Conservation (phyloP, 139 green algal genomes). For the Spirogloea muscicola region DNA sequence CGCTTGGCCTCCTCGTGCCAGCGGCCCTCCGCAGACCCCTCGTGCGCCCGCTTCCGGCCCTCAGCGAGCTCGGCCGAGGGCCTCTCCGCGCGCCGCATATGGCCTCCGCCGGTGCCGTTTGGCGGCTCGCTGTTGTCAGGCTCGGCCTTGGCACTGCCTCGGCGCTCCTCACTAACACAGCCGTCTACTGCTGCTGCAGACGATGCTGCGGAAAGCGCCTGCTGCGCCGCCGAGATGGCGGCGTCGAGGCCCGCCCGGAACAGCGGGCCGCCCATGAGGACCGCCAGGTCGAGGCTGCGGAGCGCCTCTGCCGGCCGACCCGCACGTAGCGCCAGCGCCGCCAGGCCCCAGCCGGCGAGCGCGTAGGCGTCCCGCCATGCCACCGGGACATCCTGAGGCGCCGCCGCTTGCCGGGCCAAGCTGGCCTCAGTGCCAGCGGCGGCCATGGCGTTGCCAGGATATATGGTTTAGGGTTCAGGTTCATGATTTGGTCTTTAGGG, state of each 20-base stretch:
- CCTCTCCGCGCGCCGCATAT: background rate
- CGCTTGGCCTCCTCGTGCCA: no score
- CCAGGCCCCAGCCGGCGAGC: constrained; percentile 56
- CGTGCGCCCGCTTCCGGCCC: no score
- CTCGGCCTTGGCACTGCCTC: background rate
- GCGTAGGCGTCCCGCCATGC: constrained; percentile 76
- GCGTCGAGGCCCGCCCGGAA: constrained; percentile 52
- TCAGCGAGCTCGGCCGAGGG: no score
- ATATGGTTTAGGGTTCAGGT: no score
- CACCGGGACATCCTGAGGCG: constrained; percentile 9
- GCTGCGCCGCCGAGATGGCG: background rate
- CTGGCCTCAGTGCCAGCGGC: no score
- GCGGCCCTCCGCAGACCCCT: no score
- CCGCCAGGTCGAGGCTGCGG: constrained; percentile 65
- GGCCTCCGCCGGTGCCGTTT: background rate
- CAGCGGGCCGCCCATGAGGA: constrained; percentile 74
- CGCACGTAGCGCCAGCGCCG: background rate
- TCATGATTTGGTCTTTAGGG: no score
- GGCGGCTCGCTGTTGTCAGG: background rate
- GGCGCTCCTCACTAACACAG: background rate
- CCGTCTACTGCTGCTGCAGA: background rate
- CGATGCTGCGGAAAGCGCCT: background rate
- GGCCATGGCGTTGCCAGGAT: no score
- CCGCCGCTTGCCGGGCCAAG: no score
- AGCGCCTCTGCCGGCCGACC: background rate